Evolutionary conservation across 2,329 filamentous ascomycete genomes (phyloP).

Genomic region (Trichophyton mentagrophytes): DNA sequence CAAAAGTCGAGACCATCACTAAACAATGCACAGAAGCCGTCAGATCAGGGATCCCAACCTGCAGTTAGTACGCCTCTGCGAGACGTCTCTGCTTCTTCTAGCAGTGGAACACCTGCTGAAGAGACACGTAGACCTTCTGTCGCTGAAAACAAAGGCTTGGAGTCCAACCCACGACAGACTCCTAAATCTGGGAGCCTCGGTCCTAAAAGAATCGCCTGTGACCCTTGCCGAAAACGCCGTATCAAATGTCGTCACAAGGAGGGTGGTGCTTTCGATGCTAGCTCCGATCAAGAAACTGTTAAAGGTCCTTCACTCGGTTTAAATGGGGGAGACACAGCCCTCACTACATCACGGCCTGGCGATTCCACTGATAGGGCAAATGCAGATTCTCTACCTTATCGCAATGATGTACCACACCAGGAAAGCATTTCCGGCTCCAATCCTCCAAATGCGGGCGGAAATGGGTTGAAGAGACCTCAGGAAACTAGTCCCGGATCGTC

Average conservation of each 20-base stretch:
- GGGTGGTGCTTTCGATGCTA: constrained; percentile 25
- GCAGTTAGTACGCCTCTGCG: constrained; percentile 3
- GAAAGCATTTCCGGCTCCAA: neutral
- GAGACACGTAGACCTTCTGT: constrained; percentile 13
- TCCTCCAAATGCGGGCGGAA: neutral
- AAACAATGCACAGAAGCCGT: neutral
- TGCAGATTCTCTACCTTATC: neutral
- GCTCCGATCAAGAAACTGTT: neutral
- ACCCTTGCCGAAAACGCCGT: constrained; percentile 48
- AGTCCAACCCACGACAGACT: constrained; percentile 5
- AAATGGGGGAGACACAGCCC: neutral
- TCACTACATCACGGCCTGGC: neutral
- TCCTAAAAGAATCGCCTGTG: constrained; percentile 48
- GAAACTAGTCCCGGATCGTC: constrained; percentile 24
- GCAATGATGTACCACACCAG: neutral
- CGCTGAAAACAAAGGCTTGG: constrained; percentile 19
- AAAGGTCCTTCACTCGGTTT: neutral
- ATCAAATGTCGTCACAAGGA: constrained; percentile 54
- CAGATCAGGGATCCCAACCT: neutral
- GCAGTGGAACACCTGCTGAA: constrained; percentile 17
- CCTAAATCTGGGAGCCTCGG: constrained; percentile 40
- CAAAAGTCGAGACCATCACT: constrained; percentile 13
- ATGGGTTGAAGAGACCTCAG: constrained; percentile 16
- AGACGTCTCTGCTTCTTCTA: constrained; percentile 16
- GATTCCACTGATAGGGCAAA: neutral